Conservation (phyloP, 2,329 filamentous ascomycete species). For the Pseudogymnoascus sp. region DNA sequence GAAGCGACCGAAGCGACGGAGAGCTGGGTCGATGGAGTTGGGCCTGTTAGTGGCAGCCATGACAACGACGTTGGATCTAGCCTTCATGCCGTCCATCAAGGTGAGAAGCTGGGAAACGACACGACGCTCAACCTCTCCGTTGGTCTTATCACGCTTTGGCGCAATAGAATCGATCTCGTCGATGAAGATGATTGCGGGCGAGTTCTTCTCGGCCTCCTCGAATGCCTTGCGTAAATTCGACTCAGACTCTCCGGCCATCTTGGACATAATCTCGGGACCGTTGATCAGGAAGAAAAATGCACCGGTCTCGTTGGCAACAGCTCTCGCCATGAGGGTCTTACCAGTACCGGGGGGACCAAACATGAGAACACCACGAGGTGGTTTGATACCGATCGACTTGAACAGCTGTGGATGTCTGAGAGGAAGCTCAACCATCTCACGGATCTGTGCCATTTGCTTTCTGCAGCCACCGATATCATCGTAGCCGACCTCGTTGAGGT, state of each 20-base stretch:
- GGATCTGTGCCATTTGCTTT: constrained; percentile 99
- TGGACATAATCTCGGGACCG: constrained; percentile 98
- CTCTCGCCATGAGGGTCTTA: constrained; percentile 98
- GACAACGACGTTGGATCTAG: constrained; percentile 94
- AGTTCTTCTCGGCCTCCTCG: constrained; percentile 99
- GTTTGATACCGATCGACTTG: constrained; percentile 99
- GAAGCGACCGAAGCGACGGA: constrained; percentile 96
- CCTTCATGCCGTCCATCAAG: constrained; percentile 99
- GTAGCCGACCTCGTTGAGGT: constrained; percentile 97
- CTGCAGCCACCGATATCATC: constrained; percentile 98
- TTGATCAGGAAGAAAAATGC: constrained; percentile 99
- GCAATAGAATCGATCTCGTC: constrained; percentile 99
- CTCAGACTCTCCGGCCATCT: constrained; percentile 99
- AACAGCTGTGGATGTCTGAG: constrained; percentile 96
- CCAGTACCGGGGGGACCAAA: constrained; percentile 96
- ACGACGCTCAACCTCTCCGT: constrained; percentile 96
- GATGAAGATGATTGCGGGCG: constrained; percentile 98
- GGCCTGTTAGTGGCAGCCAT: constrained; percentile 99
- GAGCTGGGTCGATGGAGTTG: constrained; percentile 96
- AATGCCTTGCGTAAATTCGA: constrained; percentile 98
- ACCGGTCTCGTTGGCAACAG: constrained; percentile 96
- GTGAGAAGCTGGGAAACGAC: constrained; percentile 95
- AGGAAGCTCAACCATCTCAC: constrained; percentile 95
- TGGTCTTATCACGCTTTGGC: constrained; percentile 99
- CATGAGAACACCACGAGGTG: constrained; percentile 92